Evolutionary conservation across 306 rosid genomes (phyloP), one percentile per base, ranked within the genome.

Genomic region (Casuarina cunninghamiana): DNA sequence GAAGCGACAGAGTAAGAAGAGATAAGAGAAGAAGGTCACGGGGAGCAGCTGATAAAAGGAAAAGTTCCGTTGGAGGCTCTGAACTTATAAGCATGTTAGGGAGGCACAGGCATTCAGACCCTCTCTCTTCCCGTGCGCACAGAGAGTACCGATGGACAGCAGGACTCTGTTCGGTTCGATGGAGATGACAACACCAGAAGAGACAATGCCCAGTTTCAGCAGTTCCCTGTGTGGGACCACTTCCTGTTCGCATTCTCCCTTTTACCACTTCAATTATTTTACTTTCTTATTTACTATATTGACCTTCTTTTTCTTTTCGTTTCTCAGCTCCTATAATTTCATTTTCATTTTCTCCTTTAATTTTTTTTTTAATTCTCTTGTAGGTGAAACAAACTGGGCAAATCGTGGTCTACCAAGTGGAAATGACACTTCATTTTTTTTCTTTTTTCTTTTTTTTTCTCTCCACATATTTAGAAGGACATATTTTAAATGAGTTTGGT

Each of bases 161-260:
- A 55, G 65, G 53, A 65, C 9, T 53, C 42, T 5, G 69, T 15
- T 19, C 26, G 78, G 73, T 68, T 42, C 32, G 58, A 26, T 45
- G 71, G 76, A 85, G 84, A 85, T 85, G 90, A 83, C 82, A 81
- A 84, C 94, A 73, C 60, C 69, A 78, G 89, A 88, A 83, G 90
- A 87, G 98, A 94, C 98, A 89, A 82, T 74, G 63, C 85, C 80
- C 75, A 15, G 87, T 79, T 81, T 87, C 90, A 77, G 90, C 82
- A 81, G 83, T 78, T 88, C 87, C 61, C n/a, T 3, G 6, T 16
- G 79, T 83, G 82, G 90, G 97, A 72, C 97, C 88, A 83, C 83
- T 72, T 39, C 42, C 42, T 78, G 6, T 5, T 67, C 0, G 35
- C 39, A 17, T 10, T 63, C 35, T 37, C 16, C 53, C 48, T 76